These are phyloP conservation scores for Moesziomyces sp. DNA, from an alignment of 1,284 basidiomycete genomes.

Conservation along the genomic window DNA sequence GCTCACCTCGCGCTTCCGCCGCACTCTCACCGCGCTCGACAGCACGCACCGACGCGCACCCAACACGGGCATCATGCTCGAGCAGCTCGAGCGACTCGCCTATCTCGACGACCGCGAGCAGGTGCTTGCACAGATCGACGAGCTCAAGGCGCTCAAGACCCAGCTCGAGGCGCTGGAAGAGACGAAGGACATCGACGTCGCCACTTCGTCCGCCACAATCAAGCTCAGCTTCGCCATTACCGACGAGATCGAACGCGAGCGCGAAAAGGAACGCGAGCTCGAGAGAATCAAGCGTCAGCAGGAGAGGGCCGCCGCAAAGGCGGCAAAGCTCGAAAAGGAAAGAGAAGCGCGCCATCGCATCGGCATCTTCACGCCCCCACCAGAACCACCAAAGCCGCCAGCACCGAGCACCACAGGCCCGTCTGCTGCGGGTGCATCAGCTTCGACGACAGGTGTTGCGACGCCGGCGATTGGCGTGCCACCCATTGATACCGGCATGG, in stretches of 20 bases:
- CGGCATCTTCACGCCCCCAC: slow-evolving; percentile 39
- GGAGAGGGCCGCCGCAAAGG: slow-evolving; percentile 41
- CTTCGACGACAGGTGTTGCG: slow-evolving; percentile 5
- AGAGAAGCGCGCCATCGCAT: slow-evolving; percentile 32
- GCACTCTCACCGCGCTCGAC: slow-evolving; percentile 37
- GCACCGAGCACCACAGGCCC: slow-evolving; percentile 8
- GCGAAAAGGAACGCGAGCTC: slow-evolving; percentile 37
- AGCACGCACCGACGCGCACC: slow-evolving; percentile 46
- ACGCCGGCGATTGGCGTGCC: neutral
- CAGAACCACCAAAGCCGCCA: slow-evolving; percentile 9
- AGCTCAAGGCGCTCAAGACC: slow-evolving; percentile 49
- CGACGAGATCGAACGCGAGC: slow-evolving; percentile 48
- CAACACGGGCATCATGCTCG: slow-evolving; percentile 34
- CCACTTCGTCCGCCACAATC: slow-evolving; percentile 27
- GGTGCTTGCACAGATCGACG: slow-evolving; percentile 44
- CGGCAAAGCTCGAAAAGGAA: slow-evolving; percentile 46
- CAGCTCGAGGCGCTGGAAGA: slow-evolving; percentile 54
- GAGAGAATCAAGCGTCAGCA: slow-evolving; percentile 46
- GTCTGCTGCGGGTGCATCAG: slow-evolving; percentile 9
- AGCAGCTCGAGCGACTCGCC: slow-evolving; percentile 56
- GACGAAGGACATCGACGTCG: slow-evolving; percentile 11
- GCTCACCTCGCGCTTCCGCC: slow-evolving; percentile 35
- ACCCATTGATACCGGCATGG: neutral
- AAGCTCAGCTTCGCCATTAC: slow-evolving; percentile 43
- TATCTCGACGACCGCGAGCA: slow-evolving; percentile 56